Evolutionary conservation across 78 protist genomes (phyloP).

Genomic region (Tieghemostelium lacteum): DNA sequence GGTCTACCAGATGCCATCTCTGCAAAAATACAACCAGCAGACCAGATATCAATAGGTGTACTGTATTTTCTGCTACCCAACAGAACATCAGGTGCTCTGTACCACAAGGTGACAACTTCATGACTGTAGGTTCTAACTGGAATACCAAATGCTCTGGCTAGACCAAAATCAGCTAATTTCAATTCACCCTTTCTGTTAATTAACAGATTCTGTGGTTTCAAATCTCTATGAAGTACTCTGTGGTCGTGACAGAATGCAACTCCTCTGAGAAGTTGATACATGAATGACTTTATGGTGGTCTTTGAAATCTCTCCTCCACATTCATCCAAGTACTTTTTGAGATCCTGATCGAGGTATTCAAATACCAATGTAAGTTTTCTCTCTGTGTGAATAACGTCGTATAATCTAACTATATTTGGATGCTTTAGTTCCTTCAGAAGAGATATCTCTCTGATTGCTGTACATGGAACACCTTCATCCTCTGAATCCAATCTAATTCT

Average conservation of each 20-base stretch:
- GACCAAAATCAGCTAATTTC: slow-evolving; percentile 99
- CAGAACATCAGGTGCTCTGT: slow-evolving; percentile 99
- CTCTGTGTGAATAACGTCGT: slow-evolving; percentile 93
- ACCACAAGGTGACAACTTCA: slow-evolving; percentile 99
- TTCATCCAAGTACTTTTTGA: slow-evolving; percentile 94
- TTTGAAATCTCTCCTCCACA: slow-evolving; percentile 85
- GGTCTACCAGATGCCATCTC: slow-evolving; percentile 95
- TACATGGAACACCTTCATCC: slow-evolving; percentile 98
- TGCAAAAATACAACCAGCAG: slow-evolving; percentile 99
- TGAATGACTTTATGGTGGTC: slow-evolving; percentile 85
- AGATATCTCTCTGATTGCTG: slow-evolving; percentile 98
- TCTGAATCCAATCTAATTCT: slow-evolving; percentile 90
- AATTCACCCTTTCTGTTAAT: slow-evolving; percentile 93
- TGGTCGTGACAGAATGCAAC: slow-evolving; percentile 97
- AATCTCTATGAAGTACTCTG: slow-evolving; percentile 98
- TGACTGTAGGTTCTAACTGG: slow-evolving; percentile 99
- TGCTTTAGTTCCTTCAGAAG: slow-evolving; percentile 96
- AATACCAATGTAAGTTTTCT: slow-evolving; percentile 98
- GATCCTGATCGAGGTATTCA: slow-evolving; percentile 98
- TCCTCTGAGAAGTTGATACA: slow-evolving; percentile 97
- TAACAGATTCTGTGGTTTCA: slow-evolving; percentile 99
- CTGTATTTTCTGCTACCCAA: slow-evolving; percentile 96
- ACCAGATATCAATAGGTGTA: slow-evolving; percentile 99
- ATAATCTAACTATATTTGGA: slow-evolving; percentile 94
- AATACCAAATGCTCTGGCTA: slow-evolving; percentile 99